These are phyloP conservation scores for Phytopythium oedochilum DNA, from an alignment of 352 stramenopile genomes.

Conservation along the genomic window DNA sequence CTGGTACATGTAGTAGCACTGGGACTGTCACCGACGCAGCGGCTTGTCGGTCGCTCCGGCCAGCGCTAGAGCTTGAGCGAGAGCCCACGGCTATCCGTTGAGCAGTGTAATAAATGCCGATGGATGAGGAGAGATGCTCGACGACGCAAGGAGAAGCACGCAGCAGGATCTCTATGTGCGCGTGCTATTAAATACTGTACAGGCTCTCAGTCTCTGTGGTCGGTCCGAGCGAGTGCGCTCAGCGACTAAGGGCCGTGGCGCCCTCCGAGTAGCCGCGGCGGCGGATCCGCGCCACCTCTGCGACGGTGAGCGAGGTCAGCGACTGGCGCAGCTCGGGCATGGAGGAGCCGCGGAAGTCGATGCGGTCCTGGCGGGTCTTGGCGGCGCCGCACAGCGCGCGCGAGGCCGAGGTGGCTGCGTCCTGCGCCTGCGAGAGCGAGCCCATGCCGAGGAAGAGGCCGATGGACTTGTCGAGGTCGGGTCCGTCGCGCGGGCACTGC, in stretches of 20 bases:
- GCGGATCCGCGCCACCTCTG: conserved; percentile 20
- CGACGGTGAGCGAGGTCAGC: conserved; percentile 22
- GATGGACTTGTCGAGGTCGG: conserved; percentile 64
- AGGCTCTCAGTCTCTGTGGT: no score
- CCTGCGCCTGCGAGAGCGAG: conserved; percentile 40
- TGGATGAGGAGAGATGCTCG: no score
- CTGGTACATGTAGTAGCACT: no score
- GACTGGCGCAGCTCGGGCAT: conserved; percentile 67
- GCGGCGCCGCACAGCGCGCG: conserved; percentile 22
- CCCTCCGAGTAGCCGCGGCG: conserved; percentile 28
- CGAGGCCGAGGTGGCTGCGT: conserved; percentile 25
- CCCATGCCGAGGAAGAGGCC: conserved; percentile 48
- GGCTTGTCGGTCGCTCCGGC: no score
- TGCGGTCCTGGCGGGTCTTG: conserved; percentile 69
- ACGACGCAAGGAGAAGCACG: no score
- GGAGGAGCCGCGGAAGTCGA: conserved; percentile 57
- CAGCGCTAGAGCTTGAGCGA: no score
- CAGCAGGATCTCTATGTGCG: no score
- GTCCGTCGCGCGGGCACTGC: conserved; percentile 37
- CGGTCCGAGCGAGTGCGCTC: neutral
- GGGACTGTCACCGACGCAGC: no score
- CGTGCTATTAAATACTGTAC: neutral
- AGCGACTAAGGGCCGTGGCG: neutral
- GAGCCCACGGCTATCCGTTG: no score
- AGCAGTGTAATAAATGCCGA: no score